These are phyloP conservation scores for Monilinia aucupariae DNA, from an alignment of 2,329 filamentous ascomycete species.

Conservation along the genomic window DNA sequence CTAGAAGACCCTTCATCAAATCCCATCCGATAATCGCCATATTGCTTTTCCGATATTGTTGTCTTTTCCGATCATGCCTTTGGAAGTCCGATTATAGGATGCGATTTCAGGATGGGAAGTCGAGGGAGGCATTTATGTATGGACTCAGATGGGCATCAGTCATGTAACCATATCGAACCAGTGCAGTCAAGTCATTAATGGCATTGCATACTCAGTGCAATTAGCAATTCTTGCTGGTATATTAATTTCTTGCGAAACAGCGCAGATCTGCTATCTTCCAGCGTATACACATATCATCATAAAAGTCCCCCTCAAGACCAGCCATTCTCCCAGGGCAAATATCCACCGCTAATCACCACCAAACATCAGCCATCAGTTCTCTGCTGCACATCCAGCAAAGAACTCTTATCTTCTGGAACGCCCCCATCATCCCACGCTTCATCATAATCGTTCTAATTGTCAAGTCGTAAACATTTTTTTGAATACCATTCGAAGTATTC, in stretches of 20 bases:
- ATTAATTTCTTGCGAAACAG: not conserved
- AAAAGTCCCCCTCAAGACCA: not conserved
- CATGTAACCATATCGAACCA: not conserved
- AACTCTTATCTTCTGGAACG: not conserved
- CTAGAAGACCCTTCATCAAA: not conserved
- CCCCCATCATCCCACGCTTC: not conserved
- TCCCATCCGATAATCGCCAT: not conserved
- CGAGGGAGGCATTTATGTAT: not conserved
- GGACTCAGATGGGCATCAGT: not conserved
- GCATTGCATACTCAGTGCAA: not conserved
- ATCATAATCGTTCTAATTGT: not conserved
- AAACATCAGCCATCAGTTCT: not conserved
- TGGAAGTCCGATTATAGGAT: not conserved
- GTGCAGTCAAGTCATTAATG: not conserved
- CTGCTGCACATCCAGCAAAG: not conserved
- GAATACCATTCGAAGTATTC: not conserved
- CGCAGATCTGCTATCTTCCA: not conserved
- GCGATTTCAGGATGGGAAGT: not conserved
- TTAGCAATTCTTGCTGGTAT: conserved; percentile 4
- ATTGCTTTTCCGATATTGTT: not conserved
- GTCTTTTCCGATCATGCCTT: conserved; percentile 3
- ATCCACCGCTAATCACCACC: not conserved
- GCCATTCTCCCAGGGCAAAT: not conserved
- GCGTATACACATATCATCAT: not conserved
- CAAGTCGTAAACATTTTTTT: not conserved